Base-by-base conservation (phyloP, 2,329 filamentous ascomycete species). In the Cladosporium velox region DNA sequence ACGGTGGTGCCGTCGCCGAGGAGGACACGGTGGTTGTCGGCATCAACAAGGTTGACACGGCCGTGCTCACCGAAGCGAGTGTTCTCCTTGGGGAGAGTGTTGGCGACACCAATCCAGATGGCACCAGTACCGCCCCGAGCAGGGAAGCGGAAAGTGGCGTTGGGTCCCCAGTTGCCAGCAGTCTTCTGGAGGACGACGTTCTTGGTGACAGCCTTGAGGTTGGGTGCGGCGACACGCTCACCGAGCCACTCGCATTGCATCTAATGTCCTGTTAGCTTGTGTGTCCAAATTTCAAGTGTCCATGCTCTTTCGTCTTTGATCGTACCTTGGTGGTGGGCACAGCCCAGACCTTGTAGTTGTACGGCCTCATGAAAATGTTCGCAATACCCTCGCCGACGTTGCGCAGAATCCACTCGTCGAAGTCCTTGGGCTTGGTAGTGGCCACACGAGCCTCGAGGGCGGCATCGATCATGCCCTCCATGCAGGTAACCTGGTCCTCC, bases 311-410 rank as follows among this genome's bases (percentile, higher is more conserved):
- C 1, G 10, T 6, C 21, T 64, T 30, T 62, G 14, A n/a, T 51
- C 51, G 26, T 86, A 96, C 92, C 89, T 96, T 96, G 73, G 91
- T 97, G 65, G 94, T 97, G 67, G 95, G 95, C 74, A 98, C 94
- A 69, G 95, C 95, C 95, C 95, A 99, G 78, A 99, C 95, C 85
- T 99, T 99, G 89, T 90, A 99, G 88, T 99, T 99, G 87, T 99
- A 99, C 64, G 95, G 95, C 75, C 95, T 87, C 95, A 99, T 99
- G 87, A 99, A 99, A 74, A 94, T 86, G 79, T 99, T 89, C 72
- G 93, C 94, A 76, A 99, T 86, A 74, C 94, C 94, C 74, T 87
- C 84, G 75, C 95, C 95, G 83, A 91, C 93, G 84, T 91, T 96
- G 76, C 95, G 89, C 74, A 98, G 79, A 77, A 98, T 98, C 93